phyloP scores from a whole-genome alignment of 1,284 basidiomycete genomes.

The Fomitopsis pinicola region DNA sequence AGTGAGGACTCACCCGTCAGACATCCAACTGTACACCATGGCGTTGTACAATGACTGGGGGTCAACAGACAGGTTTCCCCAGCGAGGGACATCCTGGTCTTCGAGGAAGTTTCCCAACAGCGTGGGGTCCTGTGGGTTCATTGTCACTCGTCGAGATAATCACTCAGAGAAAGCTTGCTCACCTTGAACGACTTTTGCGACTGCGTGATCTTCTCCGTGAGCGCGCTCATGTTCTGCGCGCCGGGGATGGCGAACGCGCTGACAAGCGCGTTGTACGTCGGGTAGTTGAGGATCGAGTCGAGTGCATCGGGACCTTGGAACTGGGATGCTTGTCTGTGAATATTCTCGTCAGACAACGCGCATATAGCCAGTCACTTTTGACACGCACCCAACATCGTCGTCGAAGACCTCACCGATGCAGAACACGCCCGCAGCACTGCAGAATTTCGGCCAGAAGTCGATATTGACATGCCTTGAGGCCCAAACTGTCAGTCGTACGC shows the following conservation, averaged over 20 bases:
- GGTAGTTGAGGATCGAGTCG: slow-evolving; percentile 50
- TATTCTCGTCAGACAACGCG: background rate
- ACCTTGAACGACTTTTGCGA: slow-evolving; percentile 32
- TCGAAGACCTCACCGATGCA: slow-evolving; percentile 83
- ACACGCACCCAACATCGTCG: slow-evolving; percentile 47
- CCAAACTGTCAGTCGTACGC: background rate
- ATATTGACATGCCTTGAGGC: slow-evolving; percentile 53
- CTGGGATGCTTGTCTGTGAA: slow-evolving; percentile 18
- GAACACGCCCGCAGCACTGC: slow-evolving; percentile 71
- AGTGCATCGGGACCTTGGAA: slow-evolving; percentile 35
- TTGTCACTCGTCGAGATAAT: background rate
- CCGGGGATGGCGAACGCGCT: slow-evolving; percentile 32
- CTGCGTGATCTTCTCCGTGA: slow-evolving; percentile 26
- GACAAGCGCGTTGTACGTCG: slow-evolving; percentile 43
- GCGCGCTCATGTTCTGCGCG: slow-evolving; percentile 29
- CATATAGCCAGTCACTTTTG: slow-evolving; percentile 2
- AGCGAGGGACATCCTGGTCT: slow-evolving; percentile 55
- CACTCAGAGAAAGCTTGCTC: background rate
- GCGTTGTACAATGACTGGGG: slow-evolving; percentile 34
- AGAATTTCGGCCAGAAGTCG: slow-evolving; percentile 71
- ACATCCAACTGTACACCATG: slow-evolving; percentile 32
- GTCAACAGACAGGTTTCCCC: slow-evolving; percentile 37
- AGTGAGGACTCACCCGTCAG: slow-evolving; percentile 22
- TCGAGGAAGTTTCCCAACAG: slow-evolving; percentile 55
- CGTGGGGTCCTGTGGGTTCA: slow-evolving; percentile 19